Evolutionary conservation across 441 rosid species (phyloP), one percentile per base, ranked within the genome.

Genomic region (Eutrema salsugineum): DNA sequence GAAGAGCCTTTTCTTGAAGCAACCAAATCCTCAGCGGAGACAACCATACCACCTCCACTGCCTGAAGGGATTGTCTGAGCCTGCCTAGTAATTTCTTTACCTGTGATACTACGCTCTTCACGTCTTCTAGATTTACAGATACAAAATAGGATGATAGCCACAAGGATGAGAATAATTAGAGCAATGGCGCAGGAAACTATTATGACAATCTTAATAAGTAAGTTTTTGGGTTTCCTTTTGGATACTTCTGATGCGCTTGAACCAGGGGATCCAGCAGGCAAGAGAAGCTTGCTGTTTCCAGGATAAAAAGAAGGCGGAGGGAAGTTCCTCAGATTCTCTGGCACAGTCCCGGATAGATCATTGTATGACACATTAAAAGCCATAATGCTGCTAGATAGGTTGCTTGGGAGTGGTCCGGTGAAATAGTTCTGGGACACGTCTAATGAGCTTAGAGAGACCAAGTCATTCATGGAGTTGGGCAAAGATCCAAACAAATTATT

Each of bases 311-410:
- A 89, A 75, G 95, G 82, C 27, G 72, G 73, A 47, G 91, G 93
- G 72, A 91, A 93, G 79, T 72, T 84, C 79, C 89, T 87, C 77
- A 93, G 80, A 75, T 79, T 91, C 79, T 87, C 95, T 32, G 99
- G 98, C 70, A 93, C 97, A 74, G 72, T 81, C 9, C 99, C 99
- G 66, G 97, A 88, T 43, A 95, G 88, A 82, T 93, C 89, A 70
- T 95, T 95, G 73, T 86, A 74, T 8, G 99, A 89, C 61, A 82
- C 97, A 77, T 93, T 95, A 73, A 95, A 85, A 76, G 82, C 85
- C 68, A 68, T 73, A 46, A 95, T 88, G 69, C 78, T 75, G 42
- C 22, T 76, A 35, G 98, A 81, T 77, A 93, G 77, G 73, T 92
- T 93, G 81, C 56, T 83, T 6, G 98, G 97, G 48, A 95, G 80